Evolutionary conservation across 2,329 filamentous ascomycete species (phyloP), one percentile per base, ranked within the genome.

Genomic region (Teratosphaeria epicoccoides): DNA sequence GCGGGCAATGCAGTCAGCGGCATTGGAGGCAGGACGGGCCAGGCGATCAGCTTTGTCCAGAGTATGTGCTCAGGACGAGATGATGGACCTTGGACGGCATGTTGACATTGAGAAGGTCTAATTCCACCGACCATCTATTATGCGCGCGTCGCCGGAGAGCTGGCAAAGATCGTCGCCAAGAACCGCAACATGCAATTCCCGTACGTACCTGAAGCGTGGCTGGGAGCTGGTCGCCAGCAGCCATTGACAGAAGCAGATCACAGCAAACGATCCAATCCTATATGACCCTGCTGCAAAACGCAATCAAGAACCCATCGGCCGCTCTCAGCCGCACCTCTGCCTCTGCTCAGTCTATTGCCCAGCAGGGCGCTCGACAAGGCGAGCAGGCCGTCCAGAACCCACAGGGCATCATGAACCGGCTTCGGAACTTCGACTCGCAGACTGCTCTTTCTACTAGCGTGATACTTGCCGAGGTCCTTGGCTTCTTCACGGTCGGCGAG

Each of bases 401-500:
- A 52, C 69, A 74, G 63, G 68, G 70, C 57, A 63, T 80, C 59
- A 66, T 85, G 58, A 71, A 74, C 62, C 74, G 75, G 60, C 69
- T 87, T 66, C 82, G 87, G 68, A 86, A 82, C 74, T 64, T 93
- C 64, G 85, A 81, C 71, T 76, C 73, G 60, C 77, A 82, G 61
- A 84, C 95, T 71, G 69, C 91, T 62, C 79, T 80, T 51, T 73
- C 85, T 50, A 85, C 79, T 55, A 87, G 86, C 62, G 86, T 98
- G 54, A 76, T 96, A 56, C 73, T 78, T 46, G 90, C 90, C 52
- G 91, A 98, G 76, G 80, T 88, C 48, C 74, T 98, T 61, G 93
- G 93, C 56, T 98, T 98, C 81, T 98, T 97, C 80, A 94, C 90
- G 56, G 82, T 97, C 51, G 93, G 93, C 59, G 90, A 97, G 80